Percentiles rank a stretch among this genome's conserved stretches.
Evolutionary conservation across 352 stramenopile species (phyloP).

Genomic region (Globisporangium sylvaticum): DNA sequence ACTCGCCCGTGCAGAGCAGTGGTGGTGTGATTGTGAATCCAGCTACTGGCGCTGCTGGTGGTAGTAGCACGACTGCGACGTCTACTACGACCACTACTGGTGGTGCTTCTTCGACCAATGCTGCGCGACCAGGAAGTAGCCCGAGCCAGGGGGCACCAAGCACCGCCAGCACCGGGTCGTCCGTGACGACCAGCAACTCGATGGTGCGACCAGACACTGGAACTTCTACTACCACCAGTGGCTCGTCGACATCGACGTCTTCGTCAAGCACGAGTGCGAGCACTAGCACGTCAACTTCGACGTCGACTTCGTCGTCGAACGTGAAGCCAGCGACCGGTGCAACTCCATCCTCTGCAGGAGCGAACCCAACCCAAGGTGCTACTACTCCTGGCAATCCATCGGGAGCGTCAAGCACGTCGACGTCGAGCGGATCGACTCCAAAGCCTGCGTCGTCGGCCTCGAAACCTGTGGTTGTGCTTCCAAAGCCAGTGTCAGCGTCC

Average conservation of each 20-base stretch:
- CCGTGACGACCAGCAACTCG: background rate
- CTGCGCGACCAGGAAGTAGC: background rate
- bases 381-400: background rate
- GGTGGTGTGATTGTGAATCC: background rate
- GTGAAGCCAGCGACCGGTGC: constrained; percentile 4
- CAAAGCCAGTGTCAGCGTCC: background rate
- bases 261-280: background rate
- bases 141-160: background rate
- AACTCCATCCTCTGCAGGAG: background rate
- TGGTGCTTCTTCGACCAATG: background rate
- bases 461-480: too few species aligned
- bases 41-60: background rate
- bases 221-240: background rate
- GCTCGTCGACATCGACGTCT: background rate
- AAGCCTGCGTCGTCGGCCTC: background rate
- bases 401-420: background rate
- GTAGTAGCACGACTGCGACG: background rate
- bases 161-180: background rate
- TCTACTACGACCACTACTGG: background rate
- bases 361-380: background rate
- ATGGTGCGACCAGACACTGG: background rate
- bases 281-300: background rate
- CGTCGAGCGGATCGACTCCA: background rate
- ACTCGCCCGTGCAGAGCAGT: constrained; percentile 9
- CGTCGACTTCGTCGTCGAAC: background rate